Evolutionary conservation across 257 asterid species (phyloP).

Genomic region (Datura wrightii): DNA sequence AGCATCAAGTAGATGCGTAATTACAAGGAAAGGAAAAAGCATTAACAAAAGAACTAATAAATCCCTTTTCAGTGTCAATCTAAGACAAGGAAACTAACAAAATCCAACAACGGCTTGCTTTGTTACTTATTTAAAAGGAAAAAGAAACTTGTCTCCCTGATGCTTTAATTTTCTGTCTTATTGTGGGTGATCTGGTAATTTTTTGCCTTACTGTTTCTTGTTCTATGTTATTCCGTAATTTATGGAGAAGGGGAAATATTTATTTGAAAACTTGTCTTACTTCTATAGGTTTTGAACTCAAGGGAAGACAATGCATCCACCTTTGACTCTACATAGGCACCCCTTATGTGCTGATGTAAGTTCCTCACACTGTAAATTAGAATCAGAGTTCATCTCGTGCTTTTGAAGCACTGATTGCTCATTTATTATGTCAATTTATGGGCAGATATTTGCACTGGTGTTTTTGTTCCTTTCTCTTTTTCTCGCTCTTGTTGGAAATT

Average conservation of each 20-base stretch:
- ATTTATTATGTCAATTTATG: neutral
- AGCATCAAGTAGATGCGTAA: too few species aligned
- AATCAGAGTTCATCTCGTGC: neutral
- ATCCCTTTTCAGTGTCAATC: too few species aligned
- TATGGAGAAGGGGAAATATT: neutral
- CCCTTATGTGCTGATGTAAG: slow-evolving; percentile 86
- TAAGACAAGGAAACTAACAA: too few species aligned
- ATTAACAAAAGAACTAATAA: too few species aligned
- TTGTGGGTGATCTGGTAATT: neutral
- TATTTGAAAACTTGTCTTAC: neutral
- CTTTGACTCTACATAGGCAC: slow-evolving; percentile 72
- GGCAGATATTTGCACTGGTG: neutral
- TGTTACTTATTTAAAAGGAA: too few species aligned
- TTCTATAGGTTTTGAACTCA: slow-evolving; percentile 28
- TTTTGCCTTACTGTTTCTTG: neutral
- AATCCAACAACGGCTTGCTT: neutral
- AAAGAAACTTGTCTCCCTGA: neutral
- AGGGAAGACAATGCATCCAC: slow-evolving; percentile 68
- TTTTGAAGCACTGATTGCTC: slow-evolving; percentile 14
- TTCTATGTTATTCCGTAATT: neutral
- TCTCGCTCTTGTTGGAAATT: neutral
- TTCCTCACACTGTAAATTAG: slow-evolving; percentile 17
- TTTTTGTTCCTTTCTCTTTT: neutral
- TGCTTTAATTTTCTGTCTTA: neutral
- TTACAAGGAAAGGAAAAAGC: too few species aligned